Percentiles rank a stretch among this genome's conserved stretches.
Conservation (phyloP, 176 grass and related monocot species). For the Microstegium vimineum region DNA sequence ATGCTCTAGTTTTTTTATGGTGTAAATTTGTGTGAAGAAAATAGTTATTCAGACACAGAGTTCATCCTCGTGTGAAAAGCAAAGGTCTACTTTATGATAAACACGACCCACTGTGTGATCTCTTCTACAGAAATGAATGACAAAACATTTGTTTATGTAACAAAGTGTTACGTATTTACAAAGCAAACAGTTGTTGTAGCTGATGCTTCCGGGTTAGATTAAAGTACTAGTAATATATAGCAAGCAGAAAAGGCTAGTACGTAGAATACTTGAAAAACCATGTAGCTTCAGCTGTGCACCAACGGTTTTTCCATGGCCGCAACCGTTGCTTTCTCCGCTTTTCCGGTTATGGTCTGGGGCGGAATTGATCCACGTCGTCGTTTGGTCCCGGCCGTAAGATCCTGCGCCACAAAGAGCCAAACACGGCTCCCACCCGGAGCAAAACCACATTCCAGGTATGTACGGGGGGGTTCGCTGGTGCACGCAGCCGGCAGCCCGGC, state of each 20-base stretch:
- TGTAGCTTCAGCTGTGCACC: constrained; percentile 9
- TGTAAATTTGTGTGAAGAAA: not conserved
- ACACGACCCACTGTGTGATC: not conserved
- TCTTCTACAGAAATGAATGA: not conserved
- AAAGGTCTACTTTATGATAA: not conserved
- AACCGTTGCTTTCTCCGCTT: not conserved
- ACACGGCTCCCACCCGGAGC: not conserved
- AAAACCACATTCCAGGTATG: not conserved
- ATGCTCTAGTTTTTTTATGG: not conserved
- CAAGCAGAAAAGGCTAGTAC: not conserved
- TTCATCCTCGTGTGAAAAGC: too few relatives aligned
- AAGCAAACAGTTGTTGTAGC: not conserved
- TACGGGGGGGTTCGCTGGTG: not conserved
- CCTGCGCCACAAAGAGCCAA: constrained; percentile 5
- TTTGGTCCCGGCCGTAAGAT: constrained; percentile 6
- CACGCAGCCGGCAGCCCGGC: not conserved
- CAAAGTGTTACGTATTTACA: not conserved
- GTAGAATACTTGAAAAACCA: not conserved
- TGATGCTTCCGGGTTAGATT: not conserved
- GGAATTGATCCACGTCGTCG: constrained; percentile 10
- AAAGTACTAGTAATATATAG: not conserved
- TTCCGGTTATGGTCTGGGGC: not conserved
- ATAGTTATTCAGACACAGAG: not conserved
- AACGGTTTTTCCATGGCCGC: constrained; percentile 16
- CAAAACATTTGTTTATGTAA: not conserved